A percentile compares a stretch with the other conserved stretches of the same genome.
These are phyloP conservation scores for Suillus occidentalis DNA, from an alignment of 768 basidiomycete genomes.

Conservation along the genomic window DNA sequence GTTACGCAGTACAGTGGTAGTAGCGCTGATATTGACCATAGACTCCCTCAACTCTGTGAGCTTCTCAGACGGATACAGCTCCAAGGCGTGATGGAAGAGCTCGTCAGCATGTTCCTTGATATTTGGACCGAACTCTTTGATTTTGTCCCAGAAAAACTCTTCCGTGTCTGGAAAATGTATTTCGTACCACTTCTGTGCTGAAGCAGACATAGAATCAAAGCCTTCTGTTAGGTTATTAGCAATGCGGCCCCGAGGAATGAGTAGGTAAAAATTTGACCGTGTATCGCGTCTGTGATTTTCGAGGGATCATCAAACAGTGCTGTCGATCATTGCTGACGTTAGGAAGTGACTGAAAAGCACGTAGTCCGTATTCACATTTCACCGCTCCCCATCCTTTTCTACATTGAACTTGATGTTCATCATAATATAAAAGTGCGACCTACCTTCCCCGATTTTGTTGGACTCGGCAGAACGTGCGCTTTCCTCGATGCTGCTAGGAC, in stretches of 20 bases:
- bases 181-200: background rate
- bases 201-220: background rate
- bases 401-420: background rate
- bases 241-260: too few relatives aligned
- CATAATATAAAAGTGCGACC: background rate
- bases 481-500: background rate
- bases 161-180: background rate
- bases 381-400: background rate
- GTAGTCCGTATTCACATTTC: background rate
- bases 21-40: background rate
- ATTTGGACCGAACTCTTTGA: background rate
- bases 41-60: background rate
- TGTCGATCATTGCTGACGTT: background rate
- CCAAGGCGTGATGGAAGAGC: background rate
- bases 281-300: background rate
- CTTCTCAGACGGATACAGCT: background rate
- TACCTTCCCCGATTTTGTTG: background rate
- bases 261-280: constrained; percentile 1
- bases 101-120: background rate
- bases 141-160: background rate
- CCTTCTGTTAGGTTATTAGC: background rate
- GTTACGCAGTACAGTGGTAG: background rate
- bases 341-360: background rate
- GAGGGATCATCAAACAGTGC: background rate
- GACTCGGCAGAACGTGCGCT: background rate